Base-by-base conservation (phyloP, 148 eudicot genomes). In the Cornus kousa region DNA sequence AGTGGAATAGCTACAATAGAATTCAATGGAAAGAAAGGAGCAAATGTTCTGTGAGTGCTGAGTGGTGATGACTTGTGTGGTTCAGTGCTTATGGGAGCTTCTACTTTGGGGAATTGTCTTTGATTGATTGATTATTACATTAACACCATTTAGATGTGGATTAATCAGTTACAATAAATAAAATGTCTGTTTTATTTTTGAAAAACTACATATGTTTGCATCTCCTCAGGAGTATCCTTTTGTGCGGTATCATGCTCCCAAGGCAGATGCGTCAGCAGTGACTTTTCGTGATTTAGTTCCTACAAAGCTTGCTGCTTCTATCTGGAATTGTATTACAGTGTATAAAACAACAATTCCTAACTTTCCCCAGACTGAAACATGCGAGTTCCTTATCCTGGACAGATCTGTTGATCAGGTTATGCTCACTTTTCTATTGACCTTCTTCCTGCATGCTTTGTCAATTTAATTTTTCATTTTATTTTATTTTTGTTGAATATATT, bases 331-430 rank as follows among this genome's bases (percentile, higher is more conserved):
- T 82, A 84, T 96, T 59, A 75, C 88, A 71, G 81, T 77, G 43
- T 96, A 92, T 79, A 96, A 92, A 80, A 55, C 94, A 37, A 79
- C 92, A 14, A 90, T 96, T 82, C 90, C 93, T 20, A 82, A 94
- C 75, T 96, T 87, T 74, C 99, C 99, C 55, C 85, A 92, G 75
- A 88, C 84, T 67, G 99, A 96, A 87, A 92, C 99, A 80, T 96
- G 99, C 83, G 95, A 94, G 81, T 72, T 96, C 31, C 97, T 96
- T 77, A 96, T 96, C 83, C 79, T 96, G 73, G 98, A 96, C 81
- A 89, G 99, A 96, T 88, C 95, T 69, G 83, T 94, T 66, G 99
- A 96, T 85, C 95, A 89, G 94, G 99, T 96, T 70, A 74, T 53
- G 22, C 59, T 37, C 33, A 33, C 53, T 65, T 70, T 64, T 33